Percentiles rank a stretch among this genome's conserved stretches.
phyloP scores from a whole-genome alignment of 2,329 filamentous ascomycete species.

The Neonectria neomacrospora region DNA sequence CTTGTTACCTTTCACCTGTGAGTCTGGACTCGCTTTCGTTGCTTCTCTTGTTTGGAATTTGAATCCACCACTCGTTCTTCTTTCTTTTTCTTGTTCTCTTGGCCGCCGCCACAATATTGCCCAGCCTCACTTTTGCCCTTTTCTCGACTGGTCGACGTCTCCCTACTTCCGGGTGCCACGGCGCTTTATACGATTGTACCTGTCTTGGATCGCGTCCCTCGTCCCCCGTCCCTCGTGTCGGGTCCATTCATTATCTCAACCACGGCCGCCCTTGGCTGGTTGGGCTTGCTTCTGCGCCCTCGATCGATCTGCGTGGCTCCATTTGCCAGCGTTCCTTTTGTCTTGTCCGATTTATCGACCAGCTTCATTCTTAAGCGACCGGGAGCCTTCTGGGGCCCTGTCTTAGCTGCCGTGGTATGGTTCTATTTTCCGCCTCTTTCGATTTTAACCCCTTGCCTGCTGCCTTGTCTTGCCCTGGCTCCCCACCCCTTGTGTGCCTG shows the following conservation, averaged over 20 bases:
- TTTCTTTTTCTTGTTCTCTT: slow-evolving; percentile 1
- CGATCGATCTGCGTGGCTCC: slow-evolving; percentile 25
- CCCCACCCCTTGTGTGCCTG: slow-evolving; percentile 31
- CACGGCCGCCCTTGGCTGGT: slow-evolving; percentile 23
- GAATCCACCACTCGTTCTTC: slow-evolving; percentile 27
- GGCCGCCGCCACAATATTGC: neutral
- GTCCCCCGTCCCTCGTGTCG: neutral
- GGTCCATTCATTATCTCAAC: slow-evolving; percentile 24
- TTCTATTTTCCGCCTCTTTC: slow-evolving; percentile 38
- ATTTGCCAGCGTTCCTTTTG: slow-evolving; percentile 42
- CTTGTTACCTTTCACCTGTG: slow-evolving; percentile 77
- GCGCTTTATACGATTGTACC: slow-evolving; percentile 26
- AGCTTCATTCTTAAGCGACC: slow-evolving; percentile 36
- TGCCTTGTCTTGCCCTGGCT: too few species aligned
- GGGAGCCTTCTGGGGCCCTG: slow-evolving; percentile 36
- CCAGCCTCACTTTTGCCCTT: slow-evolving; percentile 22
- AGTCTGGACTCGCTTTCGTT: slow-evolving; percentile 54
- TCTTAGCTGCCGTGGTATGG: slow-evolving; percentile 45
- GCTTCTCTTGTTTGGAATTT: slow-evolving; percentile 34
- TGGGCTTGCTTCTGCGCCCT: slow-evolving; percentile 22
- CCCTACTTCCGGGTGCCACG: slow-evolving; percentile 27
- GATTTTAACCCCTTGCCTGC: slow-evolving; percentile 36
- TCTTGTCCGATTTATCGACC: slow-evolving; percentile 41
- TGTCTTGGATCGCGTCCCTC: slow-evolving; percentile 11
- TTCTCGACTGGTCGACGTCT: slow-evolving; percentile 38